Percentiles rank a stretch among this genome's conserved stretches.
phyloP scores from a whole-genome alignment of 148 eudicot species.

The Drosera capensis region DNA sequence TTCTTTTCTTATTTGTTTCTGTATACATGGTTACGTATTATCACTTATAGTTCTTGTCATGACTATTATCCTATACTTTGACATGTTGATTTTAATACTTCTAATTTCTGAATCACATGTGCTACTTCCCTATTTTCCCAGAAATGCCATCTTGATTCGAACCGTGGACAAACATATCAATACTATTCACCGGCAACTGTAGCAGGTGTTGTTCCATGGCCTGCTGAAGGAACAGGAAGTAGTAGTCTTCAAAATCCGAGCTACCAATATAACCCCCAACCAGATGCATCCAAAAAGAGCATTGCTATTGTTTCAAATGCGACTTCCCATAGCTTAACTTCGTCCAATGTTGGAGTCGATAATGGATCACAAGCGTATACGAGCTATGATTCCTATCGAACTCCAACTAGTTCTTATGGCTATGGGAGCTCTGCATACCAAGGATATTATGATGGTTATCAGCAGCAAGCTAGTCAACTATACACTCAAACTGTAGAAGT shows the following conservation, averaged over 20 bases:
- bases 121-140: no score
- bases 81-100: no score
- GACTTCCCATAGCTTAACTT: conserved; percentile 29
- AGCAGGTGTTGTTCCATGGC: conserved; percentile 35
- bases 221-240: conserved; percentile 19
- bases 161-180: conserved; percentile 37
- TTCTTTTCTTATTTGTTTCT: no score
- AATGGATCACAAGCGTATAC: conserved; percentile 45
- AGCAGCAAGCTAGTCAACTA: conserved; percentile 58
- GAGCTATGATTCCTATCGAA: conserved; percentile 41
- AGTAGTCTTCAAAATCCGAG: conserved; percentile 25
- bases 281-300: conserved; percentile 25
- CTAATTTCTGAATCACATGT: no score
- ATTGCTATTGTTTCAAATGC: conserved; percentile 36
- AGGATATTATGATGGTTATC: conserved; percentile 70
- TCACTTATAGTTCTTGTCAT: no score
- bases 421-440: conserved; percentile 56
- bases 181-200: conserved; percentile 33
- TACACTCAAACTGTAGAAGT: conserved; percentile 69
- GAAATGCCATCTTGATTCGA: conserved; percentile 36
- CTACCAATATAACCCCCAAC: conserved; percentile 37
- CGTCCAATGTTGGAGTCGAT: conserved; percentile 39
- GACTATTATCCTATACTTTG: no score
- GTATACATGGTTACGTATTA: no score
- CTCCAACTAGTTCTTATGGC: conserved; percentile 44